phyloP scores from a whole-genome alignment of 2,329 filamentous ascomycete genomes.

The Fusarium sp. region DNA sequence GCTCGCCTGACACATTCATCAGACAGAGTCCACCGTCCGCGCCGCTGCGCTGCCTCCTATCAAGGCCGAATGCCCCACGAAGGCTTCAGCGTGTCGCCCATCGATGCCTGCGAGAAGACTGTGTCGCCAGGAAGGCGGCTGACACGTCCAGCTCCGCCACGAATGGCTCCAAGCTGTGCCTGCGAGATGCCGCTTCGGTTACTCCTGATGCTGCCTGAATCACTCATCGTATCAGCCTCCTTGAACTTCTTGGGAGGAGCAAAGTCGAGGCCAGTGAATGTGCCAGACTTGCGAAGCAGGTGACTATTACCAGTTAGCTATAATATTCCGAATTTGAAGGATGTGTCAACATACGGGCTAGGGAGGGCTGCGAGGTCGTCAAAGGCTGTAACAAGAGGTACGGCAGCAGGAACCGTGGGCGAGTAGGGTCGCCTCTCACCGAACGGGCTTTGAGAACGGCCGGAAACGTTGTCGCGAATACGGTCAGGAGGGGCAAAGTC shows the following conservation, averaged over 20 bases:
- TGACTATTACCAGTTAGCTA: slow-evolving; percentile 66
- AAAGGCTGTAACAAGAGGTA: slow-evolving; percentile 86
- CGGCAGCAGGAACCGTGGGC: slow-evolving; percentile 79
- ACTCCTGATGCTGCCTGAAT: slow-evolving; percentile 76
- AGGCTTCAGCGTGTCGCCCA: slow-evolving; percentile 74
- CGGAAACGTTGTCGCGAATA: slow-evolving; percentile 78
- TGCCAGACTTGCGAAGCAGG: slow-evolving; percentile 81
- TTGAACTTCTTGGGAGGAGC: slow-evolving; percentile 83
- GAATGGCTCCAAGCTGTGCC: slow-evolving; percentile 79
- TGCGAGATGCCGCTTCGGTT: slow-evolving; percentile 83
- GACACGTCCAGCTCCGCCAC: slow-evolving; percentile 87
- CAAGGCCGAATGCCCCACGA: slow-evolving; percentile 69
- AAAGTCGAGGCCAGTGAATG: slow-evolving; percentile 86
- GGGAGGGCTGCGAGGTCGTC: slow-evolving; percentile 90
- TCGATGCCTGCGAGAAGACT: slow-evolving; percentile 82
- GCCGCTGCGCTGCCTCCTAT: slow-evolving; percentile 34
- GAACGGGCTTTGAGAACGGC: slow-evolving; percentile 76
- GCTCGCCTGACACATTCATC: slow-evolving; percentile 8
- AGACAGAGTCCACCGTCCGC: slow-evolving; percentile 7
- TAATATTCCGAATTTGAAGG: too few relatives aligned
- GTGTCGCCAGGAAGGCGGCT: slow-evolving; percentile 86
- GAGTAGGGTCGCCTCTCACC: slow-evolving; percentile 81
- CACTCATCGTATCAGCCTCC: slow-evolving; percentile 73
- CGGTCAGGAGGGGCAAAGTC: slow-evolving; percentile 89
- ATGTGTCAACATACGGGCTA: slow-evolving; percentile 81